These are phyloP conservation scores for Podospora pseudopauciseta DNA, from an alignment of 495 filamentous ascomycete genomes.

Conservation along the genomic window DNA sequence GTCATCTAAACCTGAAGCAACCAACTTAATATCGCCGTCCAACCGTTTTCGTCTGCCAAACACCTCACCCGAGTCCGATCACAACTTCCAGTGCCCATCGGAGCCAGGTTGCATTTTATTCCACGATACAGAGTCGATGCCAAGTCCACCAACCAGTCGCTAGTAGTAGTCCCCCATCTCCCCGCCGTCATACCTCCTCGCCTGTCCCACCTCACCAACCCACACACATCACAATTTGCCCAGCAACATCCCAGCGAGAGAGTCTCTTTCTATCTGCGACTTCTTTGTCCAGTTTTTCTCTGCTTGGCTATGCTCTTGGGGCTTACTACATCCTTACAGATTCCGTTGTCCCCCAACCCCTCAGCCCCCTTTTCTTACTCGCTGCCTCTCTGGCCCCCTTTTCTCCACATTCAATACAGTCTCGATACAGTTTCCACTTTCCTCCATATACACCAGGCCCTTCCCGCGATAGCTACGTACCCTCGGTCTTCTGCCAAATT, in stretches of 20 bases:
- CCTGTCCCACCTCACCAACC: background rate
- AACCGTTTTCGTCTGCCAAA: slow-evolving; percentile 6
- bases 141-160: background rate
- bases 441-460: slow-evolving; percentile 43
- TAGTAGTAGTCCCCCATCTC: background rate
- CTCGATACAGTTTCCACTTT: slow-evolving; percentile 50
- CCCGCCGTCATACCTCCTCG: background rate
- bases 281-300: background rate
- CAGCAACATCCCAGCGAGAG: background rate
- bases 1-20: slow-evolving; percentile 17
- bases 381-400: background rate
- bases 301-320: background rate
- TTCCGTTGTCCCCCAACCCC: background rate
- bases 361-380: slow-evolving; percentile 1
- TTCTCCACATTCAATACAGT: slow-evolving; percentile 18
- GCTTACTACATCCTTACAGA: background rate
- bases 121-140: background rate
- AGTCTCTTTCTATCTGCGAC: background rate
- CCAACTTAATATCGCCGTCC: slow-evolving; percentile 5
- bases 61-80: background rate
- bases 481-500: slow-evolving; percentile 29
- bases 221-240: background rate
- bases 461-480: slow-evolving; percentile 7
- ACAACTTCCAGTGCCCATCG: background rate
- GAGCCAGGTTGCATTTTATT: background rate